Evolutionary conservation across 306 rosid genomes (phyloP).

Genomic region (Cucumis hystrix): DNA sequence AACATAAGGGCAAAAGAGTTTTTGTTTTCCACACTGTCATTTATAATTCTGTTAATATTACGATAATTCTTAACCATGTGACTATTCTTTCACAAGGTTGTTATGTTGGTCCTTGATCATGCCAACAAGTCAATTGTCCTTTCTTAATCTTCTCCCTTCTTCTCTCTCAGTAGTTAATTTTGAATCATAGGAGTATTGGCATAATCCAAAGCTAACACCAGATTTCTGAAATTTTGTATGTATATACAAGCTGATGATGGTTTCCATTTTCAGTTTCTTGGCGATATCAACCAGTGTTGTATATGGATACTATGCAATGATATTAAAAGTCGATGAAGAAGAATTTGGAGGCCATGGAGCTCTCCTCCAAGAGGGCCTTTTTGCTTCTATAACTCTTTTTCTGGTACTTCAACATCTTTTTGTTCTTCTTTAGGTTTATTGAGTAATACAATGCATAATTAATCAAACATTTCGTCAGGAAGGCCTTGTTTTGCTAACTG

Average conservation of each 20-base stretch:
- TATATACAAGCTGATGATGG: background rate
- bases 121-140: background rate
- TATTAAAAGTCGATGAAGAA: constrained; percentile 90
- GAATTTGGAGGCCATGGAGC: constrained; percentile 97
- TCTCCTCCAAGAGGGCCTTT: constrained; percentile 97
- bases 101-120: background rate
- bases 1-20: background rate
- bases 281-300: constrained; percentile 55
- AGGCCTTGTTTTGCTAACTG: background rate
- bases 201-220: no score
- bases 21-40: background rate
- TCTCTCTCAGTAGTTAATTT: background rate
- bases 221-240: background rate
- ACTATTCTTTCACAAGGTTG: background rate
- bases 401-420: constrained; percentile 41
- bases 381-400: constrained; percentile 85
- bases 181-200: background rate
- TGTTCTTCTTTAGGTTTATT: background rate
- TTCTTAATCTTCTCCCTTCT: background rate
- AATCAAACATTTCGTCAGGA: background rate
- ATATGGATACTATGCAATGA: constrained; percentile 70
- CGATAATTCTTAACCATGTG: background rate
- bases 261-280: constrained; percentile 49
- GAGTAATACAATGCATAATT: background rate
- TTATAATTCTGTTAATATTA: background rate